A percentile compares a stretch with the other conserved stretches of the same genome.
Conservation (phyloP, 192 early-diverging fungal genomes). For the Funneliformis mosseae region DNA sequence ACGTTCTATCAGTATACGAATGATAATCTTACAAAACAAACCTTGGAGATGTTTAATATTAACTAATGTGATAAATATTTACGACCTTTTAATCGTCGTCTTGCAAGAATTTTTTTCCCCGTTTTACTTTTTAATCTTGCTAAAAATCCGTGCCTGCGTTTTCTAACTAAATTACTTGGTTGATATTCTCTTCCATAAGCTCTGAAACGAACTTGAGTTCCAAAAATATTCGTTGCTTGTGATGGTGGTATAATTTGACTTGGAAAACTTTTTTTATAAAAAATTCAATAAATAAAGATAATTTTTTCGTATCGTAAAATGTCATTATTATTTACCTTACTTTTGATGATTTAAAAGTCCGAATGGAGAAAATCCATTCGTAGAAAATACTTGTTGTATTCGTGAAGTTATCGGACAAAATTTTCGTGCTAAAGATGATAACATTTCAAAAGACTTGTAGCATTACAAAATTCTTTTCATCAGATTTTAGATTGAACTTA, state of each 20-base stretch:
- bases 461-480: too few relatives aligned
- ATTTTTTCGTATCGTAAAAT: neutral
- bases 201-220: slow-evolving; percentile 67
- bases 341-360: neutral
- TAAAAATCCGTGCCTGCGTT: slow-evolving; percentile 92
- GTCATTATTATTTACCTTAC: neutral
- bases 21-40: neutral
- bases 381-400: neutral
- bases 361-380: neutral
- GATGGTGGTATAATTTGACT: neutral
- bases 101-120: slow-evolving; percentile 75
- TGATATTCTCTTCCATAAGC: slow-evolving; percentile 93
- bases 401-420: neutral
- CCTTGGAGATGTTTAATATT: neutral
- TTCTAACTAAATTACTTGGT: slow-evolving; percentile 87
- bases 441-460: neutral
- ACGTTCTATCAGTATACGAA: neutral
- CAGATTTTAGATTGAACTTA: too few relatives aligned
- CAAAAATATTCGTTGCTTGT: slow-evolving; percentile 13
- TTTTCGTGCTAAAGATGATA: neutral
- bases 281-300: neutral
- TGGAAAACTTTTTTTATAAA: neutral
- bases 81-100: slow-evolving; percentile 87
- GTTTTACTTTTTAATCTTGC: slow-evolving; percentile 72
- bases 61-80: slow-evolving; percentile 80